Base-by-base conservation (phyloP, 257 asterid species). In the Fraxinus americana region DNA sequence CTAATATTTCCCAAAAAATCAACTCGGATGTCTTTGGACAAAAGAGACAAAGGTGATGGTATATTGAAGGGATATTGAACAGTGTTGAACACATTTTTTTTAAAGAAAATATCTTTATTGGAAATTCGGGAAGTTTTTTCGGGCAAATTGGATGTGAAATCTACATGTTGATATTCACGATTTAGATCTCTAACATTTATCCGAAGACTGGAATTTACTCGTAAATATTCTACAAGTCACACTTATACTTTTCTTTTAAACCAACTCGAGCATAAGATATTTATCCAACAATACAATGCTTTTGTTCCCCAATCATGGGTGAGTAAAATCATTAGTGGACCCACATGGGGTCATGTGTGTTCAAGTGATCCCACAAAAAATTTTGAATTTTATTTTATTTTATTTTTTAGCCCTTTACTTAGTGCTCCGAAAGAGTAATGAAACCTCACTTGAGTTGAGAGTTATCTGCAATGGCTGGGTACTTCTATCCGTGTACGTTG, bases 1-100 rank as follows among this genome's bases (percentile, higher is more conserved):
- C 84, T 75, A 79, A 80, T 78, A 71, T 76, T 83, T 68, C 72
- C 83, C 78, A 78, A 54, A 67, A 77, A 43, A 81, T 73, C 86
- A 81, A 77, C 80, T 81, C 17, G 0, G 5, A 63, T 76, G 13
- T 63, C 35, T 10, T 63, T 10, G 17, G 7, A 27, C 36, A 17
- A 63, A 63, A 63, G 35, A 63, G 34, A 61, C 5, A 61, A 4
- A 13, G 21, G 70, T 1, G 6, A 19, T 9, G 68, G 13, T 2
- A 23, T 23, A 25, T n/a, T 4, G 19, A 21, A 59, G 29, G 2
- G 17, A 9, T 10, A 63, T 10, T 63, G 35, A 9, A 4, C 35
- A 23, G 45, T 1, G 66, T 59, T 59, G 1, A 57, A 6, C 30
- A 59, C 5, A 9, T n/a, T 5, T 59, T 59, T 59, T 27, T 8